Evolutionary conservation across 768 basidiomycete species (phyloP).

Genomic region (Lactarius deliciosus): DNA sequence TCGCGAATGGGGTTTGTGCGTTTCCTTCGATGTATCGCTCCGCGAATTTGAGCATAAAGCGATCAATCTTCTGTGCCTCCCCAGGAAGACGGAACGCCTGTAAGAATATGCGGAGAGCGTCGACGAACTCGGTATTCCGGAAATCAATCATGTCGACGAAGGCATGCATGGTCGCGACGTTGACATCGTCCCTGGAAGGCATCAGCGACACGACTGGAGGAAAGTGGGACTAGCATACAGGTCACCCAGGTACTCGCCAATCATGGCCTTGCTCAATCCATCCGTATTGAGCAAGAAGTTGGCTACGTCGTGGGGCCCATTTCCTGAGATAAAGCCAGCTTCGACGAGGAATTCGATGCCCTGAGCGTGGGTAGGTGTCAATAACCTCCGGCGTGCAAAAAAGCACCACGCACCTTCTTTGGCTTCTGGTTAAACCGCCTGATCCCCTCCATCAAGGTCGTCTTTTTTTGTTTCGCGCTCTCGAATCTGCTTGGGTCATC

Average conservation of each 20-base stretch:
- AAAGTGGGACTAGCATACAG: conserved; percentile 56
- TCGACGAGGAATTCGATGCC: conserved; percentile 89
- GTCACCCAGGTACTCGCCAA: conserved; percentile 98
- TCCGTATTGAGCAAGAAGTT: conserved; percentile 84
- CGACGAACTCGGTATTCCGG: conserved; percentile 75
- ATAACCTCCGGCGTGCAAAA: neutral
- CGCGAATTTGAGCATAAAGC: conserved; percentile 98
- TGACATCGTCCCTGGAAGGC: conserved; percentile 70
- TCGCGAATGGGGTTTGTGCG: conserved; percentile 80
- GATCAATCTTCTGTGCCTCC: conserved; percentile 97
- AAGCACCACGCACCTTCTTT: conserved; percentile 65
- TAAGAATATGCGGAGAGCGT: conserved; percentile 85
- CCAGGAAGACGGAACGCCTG: conserved; percentile 97
- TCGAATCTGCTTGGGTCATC: conserved; percentile 94
- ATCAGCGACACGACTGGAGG: neutral
- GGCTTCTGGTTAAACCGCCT: conserved; percentile 99
- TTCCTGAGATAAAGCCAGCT: conserved; percentile 78
- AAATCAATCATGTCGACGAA: conserved; percentile 95
- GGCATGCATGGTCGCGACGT: conserved; percentile 94
- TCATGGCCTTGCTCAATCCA: conserved; percentile 92
- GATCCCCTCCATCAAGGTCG: conserved; percentile 89
- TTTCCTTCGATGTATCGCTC: conserved; percentile 94
- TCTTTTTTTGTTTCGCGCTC: conserved; percentile 95
- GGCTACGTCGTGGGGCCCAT: conserved; percentile 75
- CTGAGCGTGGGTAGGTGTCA: conserved; percentile 41